Percentiles rank a stretch among this genome's conserved stretches.
Evolutionary conservation across 495 filamentous ascomycete genomes (phyloP).

Genomic region (Trichocladium uniseriatum): DNA sequence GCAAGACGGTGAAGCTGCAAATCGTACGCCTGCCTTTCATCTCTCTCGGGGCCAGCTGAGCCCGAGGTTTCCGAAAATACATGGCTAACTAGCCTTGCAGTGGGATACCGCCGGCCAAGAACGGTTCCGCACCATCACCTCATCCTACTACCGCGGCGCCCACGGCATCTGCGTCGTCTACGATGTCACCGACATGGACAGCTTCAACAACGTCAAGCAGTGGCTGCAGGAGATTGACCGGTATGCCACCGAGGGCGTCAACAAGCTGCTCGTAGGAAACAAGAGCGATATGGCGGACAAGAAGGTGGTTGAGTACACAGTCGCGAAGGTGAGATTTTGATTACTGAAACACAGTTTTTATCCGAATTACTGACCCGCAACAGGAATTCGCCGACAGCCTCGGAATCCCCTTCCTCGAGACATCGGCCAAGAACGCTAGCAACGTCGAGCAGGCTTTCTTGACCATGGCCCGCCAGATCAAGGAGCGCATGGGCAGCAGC

Average conservation of each 20-base stretch:
- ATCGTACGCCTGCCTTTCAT: constrained; percentile 75
- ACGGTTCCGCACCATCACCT: constrained; percentile 98
- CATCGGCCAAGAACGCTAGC: constrained; percentile 96
- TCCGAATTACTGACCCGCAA: neutral
- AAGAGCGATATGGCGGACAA: constrained; percentile 99
- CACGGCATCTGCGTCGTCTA: constrained; percentile 99
- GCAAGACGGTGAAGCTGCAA: constrained; percentile 98
- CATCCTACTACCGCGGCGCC: constrained; percentile 95
- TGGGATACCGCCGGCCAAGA: constrained; percentile 99
- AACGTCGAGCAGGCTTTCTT: constrained; percentile 99
- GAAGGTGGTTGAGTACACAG: constrained; percentile 99
- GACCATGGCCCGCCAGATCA: constrained; percentile 99
- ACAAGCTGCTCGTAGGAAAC: constrained; percentile 98
- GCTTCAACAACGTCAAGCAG: constrained; percentile 99
- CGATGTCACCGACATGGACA: constrained; percentile 99
- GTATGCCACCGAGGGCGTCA: constrained; percentile 97
- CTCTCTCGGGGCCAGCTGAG: too few relatives aligned
- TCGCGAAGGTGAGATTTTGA: constrained; percentile 71
- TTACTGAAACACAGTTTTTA: neutral
- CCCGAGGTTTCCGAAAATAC: neutral
- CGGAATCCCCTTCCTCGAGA: constrained; percentile 98
- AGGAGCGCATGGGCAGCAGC: constrained; percentile 98
- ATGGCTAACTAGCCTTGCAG: constrained; percentile 37
- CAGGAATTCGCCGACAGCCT: constrained; percentile 99
- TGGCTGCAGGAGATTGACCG: constrained; percentile 99